Base-by-base conservation (phyloP, 2,329 filamentous ascomycete species). In the Fusarium beomiforme region DNA sequence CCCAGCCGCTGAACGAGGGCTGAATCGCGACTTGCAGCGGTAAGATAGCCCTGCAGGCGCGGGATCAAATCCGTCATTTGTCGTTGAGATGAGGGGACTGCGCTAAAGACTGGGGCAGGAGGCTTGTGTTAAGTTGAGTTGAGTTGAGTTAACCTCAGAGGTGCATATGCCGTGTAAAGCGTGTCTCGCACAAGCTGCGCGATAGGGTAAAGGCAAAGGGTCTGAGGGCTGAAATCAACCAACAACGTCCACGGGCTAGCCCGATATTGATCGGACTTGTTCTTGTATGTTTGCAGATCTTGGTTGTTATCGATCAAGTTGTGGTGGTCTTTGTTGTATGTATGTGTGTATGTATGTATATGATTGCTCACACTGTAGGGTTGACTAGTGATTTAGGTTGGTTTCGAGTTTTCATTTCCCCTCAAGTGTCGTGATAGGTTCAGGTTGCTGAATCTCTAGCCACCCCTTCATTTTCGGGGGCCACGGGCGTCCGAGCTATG, bases 11-110 rank as follows among this genome's bases (percentile, higher is more conserved):
- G 67, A 26, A 56, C 64, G 59, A 74, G 43, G 36, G 63, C 67
- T 57, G 69, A 67, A 51, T 58, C 57, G 50, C 68, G 51, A 59
- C 68, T 44, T 58, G 61, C 61, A 37, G 67, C 59, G 50, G 59
- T 59, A 42, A 74, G 66, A 59, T 68, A 55, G 61, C 56, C 55
- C 64, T 69, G 67, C 47, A 73, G 54, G 57, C 69, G 51, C 37
- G 65, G 53, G 36, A 39, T 61, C 43, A 59, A 49, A 53, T 71
- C 69, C 36, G 71, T 54, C 60, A 64, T 64, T 53, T 50, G 69
- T 59, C 66, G 29, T 54, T 24, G 37, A 29, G 26, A 17, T 49
- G 37, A 44, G 50, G 24, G 37, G 36, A 33, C 37, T 33, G 37
- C 51, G 29, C 37, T 55, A 44, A 43, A 43, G 36, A 33, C 26